Base-by-base conservation (phyloP, 75 land plant species). In the Larix kaempferi region DNA sequence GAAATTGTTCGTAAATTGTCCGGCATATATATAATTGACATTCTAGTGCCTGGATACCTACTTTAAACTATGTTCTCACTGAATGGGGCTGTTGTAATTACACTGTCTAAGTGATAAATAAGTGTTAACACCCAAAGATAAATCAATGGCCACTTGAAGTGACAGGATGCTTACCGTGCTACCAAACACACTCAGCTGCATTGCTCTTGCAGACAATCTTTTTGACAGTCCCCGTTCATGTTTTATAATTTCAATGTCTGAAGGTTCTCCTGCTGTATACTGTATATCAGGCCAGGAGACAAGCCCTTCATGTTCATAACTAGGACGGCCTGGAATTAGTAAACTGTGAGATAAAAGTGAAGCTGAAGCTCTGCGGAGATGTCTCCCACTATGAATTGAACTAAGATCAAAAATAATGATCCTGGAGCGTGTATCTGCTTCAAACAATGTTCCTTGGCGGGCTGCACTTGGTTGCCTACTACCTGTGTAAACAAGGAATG, bases 351-450 rank as follows among this genome's bases (percentile, higher is more conserved):
- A 81, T 27, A 83, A 2, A 37, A 66, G 67, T 25, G 89, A 90
- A 26, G 77, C 76, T 33, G 84, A 59, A 65, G 82, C 60, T 65
- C 77, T 79, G 11, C 60, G 81, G 0, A 82, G 83, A 73, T 49
- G 61, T 33, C 67, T 59, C 14, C 77, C 83, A 10, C 79, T 66
- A 66, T 83, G 89, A 65, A 74, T 35, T 57, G 80, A 64, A 65
- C 76, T 79, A 16, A 86, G 76, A 74, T 92, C 89, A 71, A 95
- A 82, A 29, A 95, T 74, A 33, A 95, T 90, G 19, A 93, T 78
- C 66, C 96, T 85, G 12, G 98, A 88, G 59, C 96, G 86, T 49
- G 98, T 81, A 74, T 93, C 91, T 33, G 84, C 96, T 37, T 84
- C 80, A 72, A 83, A 95, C 19, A n/a, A 27, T 10, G 84, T 71